Percentiles rank a stretch among this genome's conserved stretches.
Evolutionary conservation across 352 stramenopile species (phyloP).

Genomic region (Phytopythium mirpurense): DNA sequence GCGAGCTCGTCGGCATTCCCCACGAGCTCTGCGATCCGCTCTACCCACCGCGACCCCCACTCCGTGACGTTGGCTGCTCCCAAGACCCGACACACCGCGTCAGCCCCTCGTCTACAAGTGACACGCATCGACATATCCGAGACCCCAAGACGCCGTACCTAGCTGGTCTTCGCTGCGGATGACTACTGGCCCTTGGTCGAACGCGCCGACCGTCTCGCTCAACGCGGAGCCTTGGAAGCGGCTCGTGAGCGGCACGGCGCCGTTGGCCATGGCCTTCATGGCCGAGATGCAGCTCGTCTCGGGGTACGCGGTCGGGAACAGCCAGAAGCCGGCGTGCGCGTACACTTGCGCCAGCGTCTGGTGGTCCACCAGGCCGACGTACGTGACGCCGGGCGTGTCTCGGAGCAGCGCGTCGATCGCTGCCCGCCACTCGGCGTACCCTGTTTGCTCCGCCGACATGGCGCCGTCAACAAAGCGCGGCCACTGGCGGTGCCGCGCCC

Average conservation of each 20-base stretch:
- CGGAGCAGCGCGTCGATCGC: slow-evolving; percentile 33
- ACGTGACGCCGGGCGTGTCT: slow-evolving; percentile 45
- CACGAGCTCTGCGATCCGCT: slow-evolving; percentile 38
- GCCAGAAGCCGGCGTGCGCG: slow-evolving; percentile 76
- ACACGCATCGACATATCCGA: too few relatives aligned
- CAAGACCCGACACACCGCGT: neutral
- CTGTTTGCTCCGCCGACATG: slow-evolving; percentile 10
- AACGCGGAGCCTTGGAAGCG: slow-evolving; percentile 57
- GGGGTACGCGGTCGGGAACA: slow-evolving; percentile 87
- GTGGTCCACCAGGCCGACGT: slow-evolving; percentile 82
- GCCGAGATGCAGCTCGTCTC: slow-evolving; percentile 91
- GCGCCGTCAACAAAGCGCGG: neutral
- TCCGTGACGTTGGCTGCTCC: slow-evolving; percentile 7
- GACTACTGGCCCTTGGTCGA: slow-evolving; percentile 64
- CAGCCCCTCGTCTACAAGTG: too few relatives aligned
- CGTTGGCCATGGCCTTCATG: slow-evolving; percentile 90
- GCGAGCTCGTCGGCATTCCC: slow-evolving; percentile 17
- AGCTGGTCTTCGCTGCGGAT: neutral
- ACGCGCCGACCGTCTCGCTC: slow-evolving; percentile 51
- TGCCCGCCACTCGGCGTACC: slow-evolving; percentile 60
- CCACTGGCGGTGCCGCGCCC: slow-evolving; percentile 23
- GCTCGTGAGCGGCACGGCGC: slow-evolving; percentile 88
- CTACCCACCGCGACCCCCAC: slow-evolving; percentile 53
- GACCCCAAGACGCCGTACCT: too few relatives aligned
- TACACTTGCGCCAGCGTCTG: slow-evolving; percentile 59